Percentiles rank a stretch among this genome's conserved stretches.
Evolutionary conservation across 129 eudicot species (phyloP).

Genomic region (Tagetes erecta): DNA sequence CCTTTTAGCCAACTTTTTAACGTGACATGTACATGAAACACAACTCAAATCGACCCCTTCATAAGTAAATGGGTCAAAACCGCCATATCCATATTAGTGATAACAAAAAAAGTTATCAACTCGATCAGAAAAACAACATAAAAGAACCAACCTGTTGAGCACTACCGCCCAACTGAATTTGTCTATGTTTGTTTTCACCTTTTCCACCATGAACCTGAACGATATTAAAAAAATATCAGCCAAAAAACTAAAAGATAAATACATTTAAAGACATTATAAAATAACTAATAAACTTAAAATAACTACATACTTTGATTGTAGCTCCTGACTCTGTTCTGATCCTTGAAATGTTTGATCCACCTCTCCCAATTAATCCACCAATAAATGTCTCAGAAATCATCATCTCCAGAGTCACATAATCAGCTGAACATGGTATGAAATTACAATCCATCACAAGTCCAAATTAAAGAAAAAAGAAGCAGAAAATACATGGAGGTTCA

Average conservation of each 20-base stretch:
- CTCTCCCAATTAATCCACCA: slow-evolving; percentile 93
- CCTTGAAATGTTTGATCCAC: slow-evolving; percentile 87
- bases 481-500: background rate
- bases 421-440: slow-evolving; percentile 57
- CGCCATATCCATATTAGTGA: background rate
- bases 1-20: background rate
- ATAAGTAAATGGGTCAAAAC: background rate
- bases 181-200: slow-evolving; percentile 92
- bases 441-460: slow-evolving; percentile 26
- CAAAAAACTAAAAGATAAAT: background rate
- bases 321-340: slow-evolving; percentile 97
- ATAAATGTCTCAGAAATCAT: slow-evolving; percentile 78
- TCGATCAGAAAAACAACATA: background rate
- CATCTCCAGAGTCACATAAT: slow-evolving; percentile 77
- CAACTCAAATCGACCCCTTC: background rate
- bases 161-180: slow-evolving; percentile 80
- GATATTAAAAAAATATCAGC: slow-evolving; percentile 7
- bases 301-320: slow-evolving; percentile 65
- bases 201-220: slow-evolving; percentile 88
- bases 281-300: background rate
- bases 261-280: slow-evolving; percentile 12
- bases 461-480: background rate
- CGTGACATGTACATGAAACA: background rate
- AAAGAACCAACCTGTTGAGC: slow-evolving; percentile 70
- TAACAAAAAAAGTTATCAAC: background rate